Conservation (phyloP, 2,329 filamentous ascomycete species). For the Ilyonectria sp. region DNA sequence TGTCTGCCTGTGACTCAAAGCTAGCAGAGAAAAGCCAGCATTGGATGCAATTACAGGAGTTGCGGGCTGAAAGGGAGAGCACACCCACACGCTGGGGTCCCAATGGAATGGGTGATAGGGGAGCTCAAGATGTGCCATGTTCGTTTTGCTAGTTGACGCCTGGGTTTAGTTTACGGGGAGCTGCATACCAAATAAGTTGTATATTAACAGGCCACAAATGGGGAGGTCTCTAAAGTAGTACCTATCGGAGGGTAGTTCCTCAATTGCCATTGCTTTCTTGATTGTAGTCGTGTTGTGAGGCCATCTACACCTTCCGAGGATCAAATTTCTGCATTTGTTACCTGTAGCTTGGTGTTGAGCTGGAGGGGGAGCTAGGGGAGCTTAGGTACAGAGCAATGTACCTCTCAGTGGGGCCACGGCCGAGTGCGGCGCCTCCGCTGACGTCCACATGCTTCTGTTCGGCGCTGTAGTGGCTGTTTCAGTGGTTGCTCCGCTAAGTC, state of each 20-base stretch:
- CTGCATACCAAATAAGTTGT: background rate
- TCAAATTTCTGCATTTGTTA: background rate
- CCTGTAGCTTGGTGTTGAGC: background rate
- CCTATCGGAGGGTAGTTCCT: background rate
- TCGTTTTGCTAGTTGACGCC: background rate
- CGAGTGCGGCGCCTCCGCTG: constrained; percentile 1
- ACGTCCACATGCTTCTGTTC: constrained; percentile 9
- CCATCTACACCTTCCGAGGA: background rate
- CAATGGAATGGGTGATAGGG: background rate
- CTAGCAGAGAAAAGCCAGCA: background rate
- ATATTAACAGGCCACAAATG: background rate
- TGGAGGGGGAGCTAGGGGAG: background rate
- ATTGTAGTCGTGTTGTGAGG: background rate
- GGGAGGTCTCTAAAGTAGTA: background rate
- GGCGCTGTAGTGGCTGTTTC: background rate
- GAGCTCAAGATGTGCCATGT: background rate
- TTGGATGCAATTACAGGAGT: background rate
- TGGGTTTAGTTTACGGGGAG: background rate
- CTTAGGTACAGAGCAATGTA: background rate
- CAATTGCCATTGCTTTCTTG: background rate
- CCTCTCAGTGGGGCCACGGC: constrained; percentile 14
- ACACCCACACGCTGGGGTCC: background rate
- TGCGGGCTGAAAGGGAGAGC: background rate
- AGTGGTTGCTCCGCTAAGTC: background rate
- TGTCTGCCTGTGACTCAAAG: background rate